Conservation (phyloP, 2,329 filamentous ascomycete genomes). For the Fragosphaeria purpurea region DNA sequence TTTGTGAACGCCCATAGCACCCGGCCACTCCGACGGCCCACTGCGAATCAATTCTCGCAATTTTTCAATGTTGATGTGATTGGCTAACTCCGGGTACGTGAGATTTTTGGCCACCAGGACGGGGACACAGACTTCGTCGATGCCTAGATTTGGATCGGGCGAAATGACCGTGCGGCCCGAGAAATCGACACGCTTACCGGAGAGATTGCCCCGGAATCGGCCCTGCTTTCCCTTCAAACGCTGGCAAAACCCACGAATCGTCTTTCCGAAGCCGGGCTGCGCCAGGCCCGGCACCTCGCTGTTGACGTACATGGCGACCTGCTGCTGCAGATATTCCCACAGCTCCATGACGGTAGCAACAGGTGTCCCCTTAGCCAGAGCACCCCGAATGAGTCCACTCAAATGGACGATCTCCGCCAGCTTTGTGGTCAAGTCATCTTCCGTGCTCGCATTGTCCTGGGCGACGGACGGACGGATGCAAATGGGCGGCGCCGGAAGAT, state of each 20-base stretch:
- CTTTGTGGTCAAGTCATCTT: slow-evolving; percentile 94
- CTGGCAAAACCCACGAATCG: slow-evolving; percentile 89
- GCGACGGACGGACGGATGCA: slow-evolving; percentile 90
- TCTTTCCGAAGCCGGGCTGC: slow-evolving; percentile 76
- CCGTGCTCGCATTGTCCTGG: slow-evolving; percentile 86
- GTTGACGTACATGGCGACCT: slow-evolving; percentile 97
- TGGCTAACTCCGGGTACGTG: slow-evolving; percentile 86
- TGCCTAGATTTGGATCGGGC: slow-evolving; percentile 85
- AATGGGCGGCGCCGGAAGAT: slow-evolving; percentile 84
- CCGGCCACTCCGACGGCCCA: slow-evolving; percentile 72
- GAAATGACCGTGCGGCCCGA: slow-evolving; percentile 96
- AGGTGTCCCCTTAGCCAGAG: slow-evolving; percentile 71
- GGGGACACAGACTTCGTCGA: slow-evolving; percentile 90
- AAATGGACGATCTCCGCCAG: slow-evolving; percentile 94
- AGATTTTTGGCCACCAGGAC: slow-evolving; percentile 89
- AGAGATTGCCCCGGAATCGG: slow-evolving; percentile 91
- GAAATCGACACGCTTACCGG: slow-evolving; percentile 97
- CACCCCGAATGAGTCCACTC: slow-evolving; percentile 75
- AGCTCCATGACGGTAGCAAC: slow-evolving; percentile 92
- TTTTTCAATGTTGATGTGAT: slow-evolving; percentile 76
- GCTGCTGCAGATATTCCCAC: slow-evolving; percentile 93
- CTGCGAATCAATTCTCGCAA: slow-evolving; percentile 63
- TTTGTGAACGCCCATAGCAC: slow-evolving; percentile 40
- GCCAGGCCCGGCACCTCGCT: slow-evolving; percentile 90
- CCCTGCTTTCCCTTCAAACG: slow-evolving; percentile 95